phyloP scores from a whole-genome alignment of 2,329 filamentous ascomycete species.

The Trichophyton benhamiae region DNA sequence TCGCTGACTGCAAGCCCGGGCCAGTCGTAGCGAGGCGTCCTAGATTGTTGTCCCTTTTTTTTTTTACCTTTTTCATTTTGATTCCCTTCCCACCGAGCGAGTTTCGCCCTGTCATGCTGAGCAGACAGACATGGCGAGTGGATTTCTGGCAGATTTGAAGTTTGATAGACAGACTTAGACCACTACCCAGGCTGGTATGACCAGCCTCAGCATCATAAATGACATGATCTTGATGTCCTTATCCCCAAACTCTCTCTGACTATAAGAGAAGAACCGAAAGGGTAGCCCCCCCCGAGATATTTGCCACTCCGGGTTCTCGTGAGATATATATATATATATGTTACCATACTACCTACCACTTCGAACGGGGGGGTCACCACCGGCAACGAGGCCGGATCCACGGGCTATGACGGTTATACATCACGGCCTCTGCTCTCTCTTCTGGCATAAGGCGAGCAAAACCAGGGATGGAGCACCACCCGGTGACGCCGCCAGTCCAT shows the following conservation, averaged over 20 bases:
- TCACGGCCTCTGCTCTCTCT: too few species aligned
- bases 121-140: not conserved
- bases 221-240: not conserved
- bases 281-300: not conserved
- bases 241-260: too few species aligned
- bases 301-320: not conserved
- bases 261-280: not conserved
- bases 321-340: not conserved
- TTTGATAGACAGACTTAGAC: not conserved
- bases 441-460: not conserved
- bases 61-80: not conserved
- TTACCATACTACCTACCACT: not conserved
- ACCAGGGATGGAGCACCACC: not conserved
- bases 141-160: not conserved
- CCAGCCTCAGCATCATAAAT: not conserved
- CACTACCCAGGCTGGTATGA: not conserved
- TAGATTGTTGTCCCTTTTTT: not conserved
- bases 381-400: not conserved
- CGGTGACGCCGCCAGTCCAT: not conserved
- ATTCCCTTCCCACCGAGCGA: not conserved
- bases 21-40: conserved; percentile 1
- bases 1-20: not conserved
- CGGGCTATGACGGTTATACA: too few species aligned
- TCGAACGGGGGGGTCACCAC: not conserved
- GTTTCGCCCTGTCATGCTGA: not conserved